Percentiles rank a stretch among this genome's conserved stretches.
These are phyloP conservation scores for Gossypium anomalum DNA, from an alignment of 345 rosid species.

Conservation along the genomic window DNA sequence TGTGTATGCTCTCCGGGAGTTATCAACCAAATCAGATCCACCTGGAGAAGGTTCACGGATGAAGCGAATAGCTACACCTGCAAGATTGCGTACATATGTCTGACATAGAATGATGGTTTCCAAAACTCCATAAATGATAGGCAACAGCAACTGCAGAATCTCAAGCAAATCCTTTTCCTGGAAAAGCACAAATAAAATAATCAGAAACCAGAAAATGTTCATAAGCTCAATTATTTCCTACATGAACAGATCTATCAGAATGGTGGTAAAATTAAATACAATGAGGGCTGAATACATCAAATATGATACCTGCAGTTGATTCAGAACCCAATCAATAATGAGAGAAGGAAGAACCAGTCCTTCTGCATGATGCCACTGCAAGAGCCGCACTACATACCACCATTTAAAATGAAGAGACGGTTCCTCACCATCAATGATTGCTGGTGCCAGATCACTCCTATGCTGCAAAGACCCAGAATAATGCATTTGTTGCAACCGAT, in stretches of 20 bases:
- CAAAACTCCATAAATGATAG: constrained; percentile 78
- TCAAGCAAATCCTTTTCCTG: constrained; percentile 87
- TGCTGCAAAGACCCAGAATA: constrained; percentile 58
- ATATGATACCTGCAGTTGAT: constrained; percentile 66
- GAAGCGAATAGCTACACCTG: constrained; percentile 67
- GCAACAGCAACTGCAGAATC: constrained; percentile 79
- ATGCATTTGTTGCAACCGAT: constrained; percentile 59
- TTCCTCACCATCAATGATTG: constrained; percentile 67
- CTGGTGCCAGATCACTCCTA: constrained; percentile 50
- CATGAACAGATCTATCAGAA: background rate
- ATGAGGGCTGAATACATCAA: background rate
- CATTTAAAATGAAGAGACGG: constrained; percentile 82
- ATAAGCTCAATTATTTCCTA: background rate
- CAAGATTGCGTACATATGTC: constrained; percentile 76
- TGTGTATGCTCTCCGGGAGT: constrained; percentile 92
- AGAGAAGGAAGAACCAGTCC: constrained; percentile 86
- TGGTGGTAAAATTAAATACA: background rate
- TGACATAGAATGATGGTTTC: constrained; percentile 84
- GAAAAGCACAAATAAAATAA: constrained; percentile 25
- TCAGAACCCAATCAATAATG: constrained; percentile 92
- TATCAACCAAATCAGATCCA: constrained; percentile 90
- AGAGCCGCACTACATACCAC: constrained; percentile 90
- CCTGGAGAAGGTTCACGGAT: constrained; percentile 86
- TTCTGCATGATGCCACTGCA: constrained; percentile 92
- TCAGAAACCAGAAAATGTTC: constrained; percentile 16